Conservation (phyloP, 75 land plant species). For the Larix kaempferi region DNA sequence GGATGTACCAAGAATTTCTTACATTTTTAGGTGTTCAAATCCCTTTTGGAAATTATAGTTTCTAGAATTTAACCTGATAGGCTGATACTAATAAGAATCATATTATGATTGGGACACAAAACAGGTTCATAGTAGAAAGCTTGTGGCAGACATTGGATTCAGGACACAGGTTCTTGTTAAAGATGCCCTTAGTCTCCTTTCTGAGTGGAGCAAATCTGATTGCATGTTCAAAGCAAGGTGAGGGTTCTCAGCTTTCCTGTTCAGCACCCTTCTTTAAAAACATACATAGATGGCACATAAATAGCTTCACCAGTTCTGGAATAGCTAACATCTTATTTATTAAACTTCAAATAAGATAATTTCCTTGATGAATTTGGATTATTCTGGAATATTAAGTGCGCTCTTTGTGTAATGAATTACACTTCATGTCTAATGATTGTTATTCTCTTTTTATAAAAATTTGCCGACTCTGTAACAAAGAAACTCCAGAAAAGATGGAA, state of each 20-base stretch:
- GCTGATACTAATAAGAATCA: neutral
- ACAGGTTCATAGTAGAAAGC: slow-evolving; percentile 50
- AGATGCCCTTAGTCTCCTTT: slow-evolving; percentile 24
- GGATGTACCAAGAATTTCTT: no score
- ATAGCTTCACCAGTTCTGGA: no score
- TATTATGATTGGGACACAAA: neutral
- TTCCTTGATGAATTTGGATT: neutral
- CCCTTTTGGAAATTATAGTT: neutral
- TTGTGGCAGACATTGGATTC: slow-evolving; percentile 61
- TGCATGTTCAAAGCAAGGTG: slow-evolving; percentile 60
- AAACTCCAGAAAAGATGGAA: no score
- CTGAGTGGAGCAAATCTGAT: slow-evolving; percentile 36
- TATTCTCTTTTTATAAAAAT: neutral
- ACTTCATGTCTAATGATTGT: neutral
- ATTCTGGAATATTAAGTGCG: neutral
- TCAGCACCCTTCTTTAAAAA: neutral
- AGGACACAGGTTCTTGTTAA: slow-evolving; percentile 40
- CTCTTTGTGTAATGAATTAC: neutral
- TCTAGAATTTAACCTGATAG: no score
- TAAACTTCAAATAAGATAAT: neutral
- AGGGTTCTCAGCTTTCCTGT: neutral
- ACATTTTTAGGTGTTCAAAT: neutral
- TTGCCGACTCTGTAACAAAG: no score
- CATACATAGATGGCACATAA: no score
- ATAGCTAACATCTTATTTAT: no score